phyloP scores from a whole-genome alignment of 163 green algal species.

The Prototheca wickerhamii region DNA sequence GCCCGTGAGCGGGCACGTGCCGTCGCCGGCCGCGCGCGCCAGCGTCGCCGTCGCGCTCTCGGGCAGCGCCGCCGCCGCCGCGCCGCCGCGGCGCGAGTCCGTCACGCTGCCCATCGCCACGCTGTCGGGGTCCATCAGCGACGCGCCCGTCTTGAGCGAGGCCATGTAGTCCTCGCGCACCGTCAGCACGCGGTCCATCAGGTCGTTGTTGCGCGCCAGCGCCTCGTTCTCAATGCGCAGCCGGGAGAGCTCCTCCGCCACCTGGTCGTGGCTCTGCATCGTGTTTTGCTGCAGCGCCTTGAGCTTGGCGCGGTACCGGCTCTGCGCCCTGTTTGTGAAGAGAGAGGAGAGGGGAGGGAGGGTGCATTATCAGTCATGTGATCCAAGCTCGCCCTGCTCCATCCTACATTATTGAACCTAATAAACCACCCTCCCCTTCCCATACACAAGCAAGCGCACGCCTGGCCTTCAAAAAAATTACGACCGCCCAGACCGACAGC shows the following conservation, averaged over 20 bases:
- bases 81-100: not conserved
- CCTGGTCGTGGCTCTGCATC: not conserved
- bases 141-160: not conserved
- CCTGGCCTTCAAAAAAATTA: too few species aligned
- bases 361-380: too few species aligned
- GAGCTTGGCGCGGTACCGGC: slow-evolving; percentile 5
- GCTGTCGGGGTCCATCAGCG: not conserved
- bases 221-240: slow-evolving; percentile 2
- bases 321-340: not conserved
- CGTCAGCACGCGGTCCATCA: slow-evolving; percentile 8
- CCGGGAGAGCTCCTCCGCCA: not conserved
- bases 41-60: not conserved
- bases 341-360: not conserved
- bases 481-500: not conserved
- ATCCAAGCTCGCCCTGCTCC: not conserved
- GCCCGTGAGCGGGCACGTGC: not conserved
- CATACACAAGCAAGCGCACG: too few species aligned
- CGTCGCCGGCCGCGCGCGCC: not conserved
- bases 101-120: not conserved
- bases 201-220: slow-evolving; percentile 1
- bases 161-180: slow-evolving; percentile 4
- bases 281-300: not conserved
- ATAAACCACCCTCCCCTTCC: too few species aligned
- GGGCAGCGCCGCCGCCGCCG: not conserved
- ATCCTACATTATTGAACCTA: too few species aligned